A percentile compares a stretch with the other conserved stretches of the same genome.
Conservation (phyloP, 169 alveolate genomes). For the Plasmodium falciparum region DNA sequence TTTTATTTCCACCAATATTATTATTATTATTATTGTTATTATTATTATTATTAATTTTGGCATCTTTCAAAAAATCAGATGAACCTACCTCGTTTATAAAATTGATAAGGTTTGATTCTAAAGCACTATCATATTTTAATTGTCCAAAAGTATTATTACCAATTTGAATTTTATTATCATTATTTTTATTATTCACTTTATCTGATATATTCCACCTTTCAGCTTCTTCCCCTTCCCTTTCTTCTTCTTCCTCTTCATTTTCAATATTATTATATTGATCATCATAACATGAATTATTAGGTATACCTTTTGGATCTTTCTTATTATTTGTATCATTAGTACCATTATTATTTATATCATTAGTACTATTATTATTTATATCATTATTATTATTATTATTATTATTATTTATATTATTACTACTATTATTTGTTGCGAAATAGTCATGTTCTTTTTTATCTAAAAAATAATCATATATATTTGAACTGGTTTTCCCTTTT, state of each 20-base stretch:
- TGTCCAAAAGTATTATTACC: slow-evolving; percentile 1
- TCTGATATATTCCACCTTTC: neutral
- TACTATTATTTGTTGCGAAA: neutral
- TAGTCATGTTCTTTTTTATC: slow-evolving; percentile 24
- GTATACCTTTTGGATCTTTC: neutral
- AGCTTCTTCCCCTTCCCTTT: no score
- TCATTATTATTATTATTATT: neutral
- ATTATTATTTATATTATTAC: slow-evolving; percentile 4
- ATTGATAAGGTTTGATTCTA: slow-evolving; percentile 29
- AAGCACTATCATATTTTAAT: slow-evolving; percentile 1
- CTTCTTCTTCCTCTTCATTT: neutral
- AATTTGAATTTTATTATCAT: neutral
- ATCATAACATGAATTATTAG: slow-evolving; percentile 19
- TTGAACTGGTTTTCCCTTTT: slow-evolving; percentile 11
- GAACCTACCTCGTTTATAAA: slow-evolving; percentile 28
- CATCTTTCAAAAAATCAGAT: neutral
- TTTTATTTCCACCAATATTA: slow-evolving; percentile 1
- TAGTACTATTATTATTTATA: no score
- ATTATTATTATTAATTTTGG: neutral
- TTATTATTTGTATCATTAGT: neutral
- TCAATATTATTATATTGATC: slow-evolving; percentile 2
- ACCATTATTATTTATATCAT: no score
- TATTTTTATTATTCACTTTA: slow-evolving; percentile 4
- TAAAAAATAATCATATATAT: slow-evolving; percentile 47
- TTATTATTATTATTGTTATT: neutral